Percentiles rank a stretch among this genome's conserved stretches.
phyloP scores from a whole-genome alignment of 345 rosid genomes.

The Gossypium thurberi region DNA sequence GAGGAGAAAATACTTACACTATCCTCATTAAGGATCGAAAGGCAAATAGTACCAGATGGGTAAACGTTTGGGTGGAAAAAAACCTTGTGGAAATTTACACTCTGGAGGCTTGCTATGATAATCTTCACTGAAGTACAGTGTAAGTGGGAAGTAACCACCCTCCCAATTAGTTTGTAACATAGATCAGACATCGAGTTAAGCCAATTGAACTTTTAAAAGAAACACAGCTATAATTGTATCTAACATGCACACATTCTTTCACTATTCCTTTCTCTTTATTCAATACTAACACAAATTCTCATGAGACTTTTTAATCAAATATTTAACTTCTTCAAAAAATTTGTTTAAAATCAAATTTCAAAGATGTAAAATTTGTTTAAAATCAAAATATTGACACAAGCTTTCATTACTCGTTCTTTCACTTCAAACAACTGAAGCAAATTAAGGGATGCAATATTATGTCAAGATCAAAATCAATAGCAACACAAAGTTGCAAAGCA shows the following conservation, averaged over 20 bases:
- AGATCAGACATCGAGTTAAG: neutral
- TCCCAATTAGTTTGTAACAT: conserved; percentile 78
- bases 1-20: conserved; percentile 39
- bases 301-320: neutral
- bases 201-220: neutral
- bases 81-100: conserved; percentile 72
- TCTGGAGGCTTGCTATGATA: conserved; percentile 91
- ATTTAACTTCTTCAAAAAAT: neutral
- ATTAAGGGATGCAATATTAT: neutral
- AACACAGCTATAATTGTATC: neutral
- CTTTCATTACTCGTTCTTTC: no score
- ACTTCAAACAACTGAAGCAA: neutral
- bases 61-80: conserved; percentile 85
- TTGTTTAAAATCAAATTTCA: no score
- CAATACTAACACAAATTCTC: neutral
- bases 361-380: neutral
- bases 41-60: conserved; percentile 89
- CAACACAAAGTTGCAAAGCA: conserved; percentile 4
- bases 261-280: neutral
- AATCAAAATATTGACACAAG: no score
- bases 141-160: conserved; percentile 73
- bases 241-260: neutral
- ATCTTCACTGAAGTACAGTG: conserved; percentile 76
- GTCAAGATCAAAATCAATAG: neutral
- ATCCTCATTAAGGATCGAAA: conserved; percentile 83